These are phyloP conservation scores for Ceratocystis destructans DNA, from an alignment of 2,329 filamentous ascomycete species.

Conservation along the genomic window DNA sequence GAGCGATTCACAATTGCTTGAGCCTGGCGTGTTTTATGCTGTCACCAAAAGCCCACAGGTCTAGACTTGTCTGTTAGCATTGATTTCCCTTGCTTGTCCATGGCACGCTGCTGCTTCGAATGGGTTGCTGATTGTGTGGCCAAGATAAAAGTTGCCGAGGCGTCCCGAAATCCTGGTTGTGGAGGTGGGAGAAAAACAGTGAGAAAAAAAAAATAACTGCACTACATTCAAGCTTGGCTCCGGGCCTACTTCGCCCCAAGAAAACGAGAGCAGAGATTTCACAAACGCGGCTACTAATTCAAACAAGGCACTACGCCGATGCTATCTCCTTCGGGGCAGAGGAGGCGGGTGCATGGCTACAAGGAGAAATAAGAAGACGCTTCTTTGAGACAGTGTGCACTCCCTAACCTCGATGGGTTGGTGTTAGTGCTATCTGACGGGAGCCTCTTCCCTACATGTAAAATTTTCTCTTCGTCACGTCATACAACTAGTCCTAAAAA, in stretches of 20 bases:
- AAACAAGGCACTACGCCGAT: background rate
- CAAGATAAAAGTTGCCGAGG: background rate
- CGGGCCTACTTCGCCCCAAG: background rate
- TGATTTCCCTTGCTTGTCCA: background rate
- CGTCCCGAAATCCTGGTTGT: background rate
- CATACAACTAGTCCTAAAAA: background rate
- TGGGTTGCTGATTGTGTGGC: background rate
- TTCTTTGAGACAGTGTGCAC: background rate
- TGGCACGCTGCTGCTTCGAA: background rate
- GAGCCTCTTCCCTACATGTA: background rate
- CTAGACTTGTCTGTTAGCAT: background rate
- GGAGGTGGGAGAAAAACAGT: background rate
- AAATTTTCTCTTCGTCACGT: background rate
- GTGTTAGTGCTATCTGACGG: background rate
- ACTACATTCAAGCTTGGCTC: background rate
- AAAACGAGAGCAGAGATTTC: slow-evolving; percentile 2
- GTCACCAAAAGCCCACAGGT: background rate
- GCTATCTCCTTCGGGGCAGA: background rate
- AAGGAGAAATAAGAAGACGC: background rate
- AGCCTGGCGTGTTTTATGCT: background rate
- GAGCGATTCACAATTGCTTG: background rate
- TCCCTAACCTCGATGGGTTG: background rate
- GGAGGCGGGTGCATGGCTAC: background rate
- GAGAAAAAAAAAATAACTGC: background rate
- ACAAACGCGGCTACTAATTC: background rate